These are phyloP conservation scores for Hydrangea macrophylla DNA, from an alignment of 148 eudicot species.

Conservation along the genomic window DNA sequence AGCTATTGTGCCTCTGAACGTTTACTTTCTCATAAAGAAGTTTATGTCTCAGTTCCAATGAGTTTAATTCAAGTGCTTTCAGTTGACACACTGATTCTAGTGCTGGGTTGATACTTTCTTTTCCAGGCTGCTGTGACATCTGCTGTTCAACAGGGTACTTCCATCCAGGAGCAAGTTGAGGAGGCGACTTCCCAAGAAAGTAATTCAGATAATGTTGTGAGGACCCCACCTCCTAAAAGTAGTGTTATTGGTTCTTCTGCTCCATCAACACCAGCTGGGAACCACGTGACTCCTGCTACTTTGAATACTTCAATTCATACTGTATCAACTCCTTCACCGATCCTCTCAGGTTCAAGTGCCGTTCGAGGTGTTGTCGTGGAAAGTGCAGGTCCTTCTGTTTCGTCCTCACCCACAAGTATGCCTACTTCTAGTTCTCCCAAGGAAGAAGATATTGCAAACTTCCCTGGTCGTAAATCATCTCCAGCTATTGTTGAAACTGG, in stretches of 20 bases:
- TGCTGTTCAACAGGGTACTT: constrained; percentile 45
- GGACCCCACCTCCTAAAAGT: constrained; percentile 75
- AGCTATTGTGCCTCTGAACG: neutral
- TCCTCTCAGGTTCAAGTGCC: constrained; percentile 35
- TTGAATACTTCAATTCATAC: constrained; percentile 29
- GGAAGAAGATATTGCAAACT: constrained; percentile 60
- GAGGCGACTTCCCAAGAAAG: constrained; percentile 58
- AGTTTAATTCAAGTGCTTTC: neutral
- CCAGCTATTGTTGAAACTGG: constrained; percentile 61
- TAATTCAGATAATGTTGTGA: constrained; percentile 54
- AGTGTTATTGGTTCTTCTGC: constrained; percentile 47
- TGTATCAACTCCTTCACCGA: constrained; percentile 38
- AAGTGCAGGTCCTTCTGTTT: constrained; percentile 32
- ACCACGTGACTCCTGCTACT: constrained; percentile 33
- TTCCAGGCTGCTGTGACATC: constrained; percentile 50
- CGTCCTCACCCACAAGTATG: constrained; percentile 45
- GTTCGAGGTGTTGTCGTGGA: constrained; percentile 42
- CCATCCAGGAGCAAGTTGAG: constrained; percentile 62
- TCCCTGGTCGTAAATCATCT: constrained; percentile 68
- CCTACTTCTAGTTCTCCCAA: constrained; percentile 52
- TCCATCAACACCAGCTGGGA: constrained; percentile 52
- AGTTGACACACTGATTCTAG: neutral
- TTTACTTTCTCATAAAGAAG: neutral
- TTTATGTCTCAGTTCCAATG: neutral
- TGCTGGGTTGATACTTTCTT: constrained; percentile 6